Conservation (phyloP, 139 green algal species). For the Gonium pectorale region DNA sequence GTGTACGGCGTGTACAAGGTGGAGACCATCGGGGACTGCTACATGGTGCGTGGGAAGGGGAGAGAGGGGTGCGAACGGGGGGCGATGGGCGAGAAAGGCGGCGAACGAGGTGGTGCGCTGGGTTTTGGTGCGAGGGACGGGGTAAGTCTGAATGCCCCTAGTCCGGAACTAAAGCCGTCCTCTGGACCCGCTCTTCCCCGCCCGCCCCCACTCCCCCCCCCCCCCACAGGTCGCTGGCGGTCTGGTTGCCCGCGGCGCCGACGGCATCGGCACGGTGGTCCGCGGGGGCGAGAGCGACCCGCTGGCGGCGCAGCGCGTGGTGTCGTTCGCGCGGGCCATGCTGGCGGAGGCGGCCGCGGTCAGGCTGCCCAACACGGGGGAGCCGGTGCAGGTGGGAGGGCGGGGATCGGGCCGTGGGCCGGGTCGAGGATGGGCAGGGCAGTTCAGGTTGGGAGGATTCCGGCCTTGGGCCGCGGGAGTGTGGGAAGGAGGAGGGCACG, state of each 20-base stretch:
- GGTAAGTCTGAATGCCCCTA: too few relatives aligned
- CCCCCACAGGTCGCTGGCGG: conserved; percentile 1
- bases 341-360: conserved; percentile 12
- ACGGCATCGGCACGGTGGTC: conserved; percentile 6
- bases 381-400: conserved; percentile 5
- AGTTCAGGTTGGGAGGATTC: too few relatives aligned
- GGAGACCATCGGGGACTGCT: conserved; percentile 68
- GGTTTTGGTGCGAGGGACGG: too few relatives aligned
- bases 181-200: not conserved
- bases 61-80: not conserved
- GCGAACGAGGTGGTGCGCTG: too few relatives aligned
- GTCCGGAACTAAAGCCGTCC: too few relatives aligned
- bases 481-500: too few relatives aligned
- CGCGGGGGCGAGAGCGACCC: not conserved
- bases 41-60: conserved; percentile 48
- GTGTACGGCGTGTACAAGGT: conserved; percentile 63
- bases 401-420: too few relatives aligned
- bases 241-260: conserved; percentile 8
- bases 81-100: too few relatives aligned
- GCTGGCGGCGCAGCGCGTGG: conserved; percentile 1
- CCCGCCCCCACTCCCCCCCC: too few relatives aligned
- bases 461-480: too few relatives aligned
- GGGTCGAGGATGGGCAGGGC: too few relatives aligned
- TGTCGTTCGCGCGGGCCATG: conserved; percentile 35
- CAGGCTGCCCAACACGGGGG: conserved; percentile 19